These are phyloP conservation scores for Puccinia novopanici DNA, from an alignment of 1,284 basidiomycete species.

Conservation along the genomic window DNA sequence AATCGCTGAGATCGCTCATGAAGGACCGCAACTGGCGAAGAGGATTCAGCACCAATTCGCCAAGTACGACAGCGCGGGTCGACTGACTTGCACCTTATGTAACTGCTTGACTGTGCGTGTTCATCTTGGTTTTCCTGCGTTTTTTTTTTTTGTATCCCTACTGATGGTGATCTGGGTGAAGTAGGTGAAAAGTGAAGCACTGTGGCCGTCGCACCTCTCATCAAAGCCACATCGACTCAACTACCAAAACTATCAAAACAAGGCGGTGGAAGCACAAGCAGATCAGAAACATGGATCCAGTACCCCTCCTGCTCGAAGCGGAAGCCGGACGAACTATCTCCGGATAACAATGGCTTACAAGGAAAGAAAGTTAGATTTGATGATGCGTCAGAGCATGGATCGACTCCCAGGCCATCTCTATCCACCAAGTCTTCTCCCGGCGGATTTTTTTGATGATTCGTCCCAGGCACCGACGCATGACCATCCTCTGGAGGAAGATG, in stretches of 20 bases:
- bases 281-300: background rate
- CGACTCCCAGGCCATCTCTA: background rate
- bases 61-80: slow-evolving; percentile 40
- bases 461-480: slow-evolving; percentile 12
- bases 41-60: slow-evolving; percentile 49
- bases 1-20: slow-evolving; percentile 47
- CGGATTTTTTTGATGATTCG: slow-evolving; percentile 47
- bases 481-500: background rate
- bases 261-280: background rate
- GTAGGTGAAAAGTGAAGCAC: slow-evolving; percentile 49
- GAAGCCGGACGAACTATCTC: slow-evolving; percentile 22
- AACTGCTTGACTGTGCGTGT: slow-evolving; percentile 39
- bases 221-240: slow-evolving; percentile 49
- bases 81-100: slow-evolving; percentile 47
- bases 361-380: slow-evolving; percentile 37
- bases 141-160: background rate
- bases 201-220: slow-evolving; percentile 47
- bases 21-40: slow-evolving; percentile 46
- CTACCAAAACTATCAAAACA: slow-evolving; percentile 28
- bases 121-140: background rate
- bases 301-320: background rate
- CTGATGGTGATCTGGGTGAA: background rate
- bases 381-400: background rate
- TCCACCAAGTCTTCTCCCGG: slow-evolving; percentile 18
- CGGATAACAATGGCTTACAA: background rate